Conservation (phyloP, 2,329 filamentous ascomycete genomes). For the Alternaria novae-zelandiae region DNA sequence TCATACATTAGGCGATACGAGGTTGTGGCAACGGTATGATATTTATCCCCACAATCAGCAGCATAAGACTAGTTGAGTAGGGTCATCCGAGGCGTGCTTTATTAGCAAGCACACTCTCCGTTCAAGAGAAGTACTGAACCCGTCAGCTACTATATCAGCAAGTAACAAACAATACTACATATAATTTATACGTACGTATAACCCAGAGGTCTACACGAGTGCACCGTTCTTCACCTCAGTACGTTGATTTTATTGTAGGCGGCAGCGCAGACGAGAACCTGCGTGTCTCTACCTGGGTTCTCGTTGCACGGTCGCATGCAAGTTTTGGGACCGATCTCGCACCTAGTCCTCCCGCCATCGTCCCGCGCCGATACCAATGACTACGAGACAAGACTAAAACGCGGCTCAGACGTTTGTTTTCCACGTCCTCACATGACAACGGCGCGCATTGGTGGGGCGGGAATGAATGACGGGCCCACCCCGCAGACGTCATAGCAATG, state of each 20-base stretch:
- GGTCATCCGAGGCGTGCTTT: not conserved
- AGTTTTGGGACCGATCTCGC: not conserved
- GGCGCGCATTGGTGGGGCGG: slow-evolving; percentile 19
- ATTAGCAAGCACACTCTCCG: not conserved
- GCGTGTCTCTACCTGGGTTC: not conserved
- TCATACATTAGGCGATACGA: not conserved
- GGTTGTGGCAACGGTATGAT: not conserved
- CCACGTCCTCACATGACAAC: slow-evolving; percentile 17
- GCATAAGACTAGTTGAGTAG: not conserved
- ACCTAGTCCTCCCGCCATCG: not conserved
- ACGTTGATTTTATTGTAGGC: not conserved
- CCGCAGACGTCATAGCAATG: slow-evolving; percentile 40
- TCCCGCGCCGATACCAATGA: slow-evolving; percentile 7
- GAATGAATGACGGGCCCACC: slow-evolving; percentile 31
- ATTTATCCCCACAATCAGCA: not conserved
- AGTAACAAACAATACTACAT: not conserved
- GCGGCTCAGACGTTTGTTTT: slow-evolving; percentile 9
- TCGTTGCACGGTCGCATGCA: not conserved
- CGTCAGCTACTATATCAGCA: not conserved
- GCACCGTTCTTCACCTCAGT: not conserved
- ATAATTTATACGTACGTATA: not conserved
- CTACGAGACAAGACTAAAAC: slow-evolving; percentile 12
- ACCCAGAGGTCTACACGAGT: not conserved
- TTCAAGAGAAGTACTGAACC: not conserved
- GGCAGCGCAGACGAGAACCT: not conserved